Base-by-base conservation (phyloP, 2,329 filamentous ascomycete genomes). In the Botrytis medusae region DNA sequence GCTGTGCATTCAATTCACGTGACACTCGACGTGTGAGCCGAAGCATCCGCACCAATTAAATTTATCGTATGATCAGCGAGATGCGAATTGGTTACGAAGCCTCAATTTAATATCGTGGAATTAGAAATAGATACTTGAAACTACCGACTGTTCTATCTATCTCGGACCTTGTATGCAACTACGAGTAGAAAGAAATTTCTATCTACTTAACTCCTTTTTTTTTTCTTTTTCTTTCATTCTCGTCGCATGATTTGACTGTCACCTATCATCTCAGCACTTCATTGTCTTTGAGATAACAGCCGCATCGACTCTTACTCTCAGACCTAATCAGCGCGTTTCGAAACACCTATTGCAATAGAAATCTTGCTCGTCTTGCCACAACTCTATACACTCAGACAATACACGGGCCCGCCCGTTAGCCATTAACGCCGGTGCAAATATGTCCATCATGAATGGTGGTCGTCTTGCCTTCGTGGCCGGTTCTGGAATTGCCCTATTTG, bases 401-500 rank as follows among this genome's bases (percentile, higher is more conserved):
- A 54, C 22, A 29, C 48, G 48, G 71, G 51, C 51, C 63, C 51
- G 9, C 71, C 61, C 46, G 48, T 34, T 67, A 42, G 54, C 32
- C 32, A 12, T 69, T 16, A 48, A 69, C 48, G 40, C 40, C n/a
- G 44, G 34, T 69, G 32, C 32, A 37, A 72, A 61, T 32, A 72
- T 72, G 71, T 34, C 34, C 34, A 29, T 20, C 40, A 69, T 69
- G 42, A 60, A 61, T 16, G 42, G 29, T 44, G 32, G 64, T 18
- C 71, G 62, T n/a, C 54, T 72, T 20, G 62, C 71, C 62, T 34
- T 68, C 32, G 18, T 69, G 71, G 51, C 63, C 40, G 37, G 32
- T 42, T 69, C 71, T n/a, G 67, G 67, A 44, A 64, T 77, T 16
- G 37, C 77, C 12, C 34, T 77, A 22, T 74, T 72, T 63, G 75